A percentile compares a stretch with the other conserved stretches of the same genome.
phyloP scores from a whole-genome alignment of 2,329 filamentous ascomycete genomes.

The Colletotrichum sp. region DNA sequence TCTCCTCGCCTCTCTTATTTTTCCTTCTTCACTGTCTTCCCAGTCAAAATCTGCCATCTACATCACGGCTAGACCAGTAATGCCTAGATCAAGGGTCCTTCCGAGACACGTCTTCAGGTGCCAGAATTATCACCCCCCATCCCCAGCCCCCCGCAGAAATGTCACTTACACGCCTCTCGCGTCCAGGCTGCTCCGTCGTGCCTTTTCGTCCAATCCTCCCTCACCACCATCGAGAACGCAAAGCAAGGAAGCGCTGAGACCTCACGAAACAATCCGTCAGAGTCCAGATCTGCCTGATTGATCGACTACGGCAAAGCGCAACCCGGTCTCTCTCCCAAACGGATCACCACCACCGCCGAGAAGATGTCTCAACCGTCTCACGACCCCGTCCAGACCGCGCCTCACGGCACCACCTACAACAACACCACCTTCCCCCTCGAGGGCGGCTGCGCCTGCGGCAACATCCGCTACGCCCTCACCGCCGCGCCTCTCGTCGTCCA shows the following conservation, averaged over 20 bases:
- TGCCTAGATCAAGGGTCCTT: not conserved
- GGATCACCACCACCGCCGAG: not conserved
- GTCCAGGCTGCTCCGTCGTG: not conserved
- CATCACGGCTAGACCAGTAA: not conserved
- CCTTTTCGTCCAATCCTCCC: not conserved
- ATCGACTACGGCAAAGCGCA: not conserved
- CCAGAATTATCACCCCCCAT: not conserved
- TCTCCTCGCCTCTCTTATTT: not conserved
- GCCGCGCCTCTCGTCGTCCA: conserved; percentile 54
- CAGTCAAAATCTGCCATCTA: not conserved
- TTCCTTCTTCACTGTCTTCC: not conserved
- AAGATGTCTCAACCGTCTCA: conserved; percentile 17
- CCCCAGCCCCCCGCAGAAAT: conserved; percentile 12
- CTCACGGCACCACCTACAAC: not conserved
- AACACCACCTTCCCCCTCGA: conserved; percentile 28
- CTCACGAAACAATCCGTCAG: not conserved
- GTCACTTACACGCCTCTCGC: not conserved
- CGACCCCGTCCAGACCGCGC: not conserved
- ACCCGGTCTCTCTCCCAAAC: conserved; percentile 8
- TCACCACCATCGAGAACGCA: not conserved
- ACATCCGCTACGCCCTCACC: conserved; percentile 70
- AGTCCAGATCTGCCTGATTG: not conserved
- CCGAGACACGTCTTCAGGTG: not conserved
- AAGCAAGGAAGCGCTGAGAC: not conserved
- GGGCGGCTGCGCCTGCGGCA: conserved; percentile 69